phyloP scores from a whole-genome alignment of 2,329 filamentous ascomycete genomes.

The Colletotrichum tropicale region DNA sequence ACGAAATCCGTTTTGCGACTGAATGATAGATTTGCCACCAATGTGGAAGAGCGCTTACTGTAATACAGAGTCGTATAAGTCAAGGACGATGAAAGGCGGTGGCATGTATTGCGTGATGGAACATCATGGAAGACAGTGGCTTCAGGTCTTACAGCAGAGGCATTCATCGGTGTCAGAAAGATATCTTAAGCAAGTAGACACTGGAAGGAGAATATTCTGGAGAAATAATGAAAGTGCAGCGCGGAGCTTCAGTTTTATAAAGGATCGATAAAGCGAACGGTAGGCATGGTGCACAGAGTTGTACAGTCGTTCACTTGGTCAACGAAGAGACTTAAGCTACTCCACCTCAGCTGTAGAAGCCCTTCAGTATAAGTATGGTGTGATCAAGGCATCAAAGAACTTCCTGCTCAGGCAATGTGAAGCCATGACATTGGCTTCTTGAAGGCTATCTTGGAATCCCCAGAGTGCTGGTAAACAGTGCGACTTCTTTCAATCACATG shows the following conservation, averaged over 20 bases:
- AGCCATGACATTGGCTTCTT: too few species aligned
- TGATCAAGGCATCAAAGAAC: not conserved
- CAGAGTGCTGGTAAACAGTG: not conserved
- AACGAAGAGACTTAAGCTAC: rapidly evolving
- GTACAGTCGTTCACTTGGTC: rapidly evolving
- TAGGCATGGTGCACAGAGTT: rapidly evolving
- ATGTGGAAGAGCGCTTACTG: not conserved
- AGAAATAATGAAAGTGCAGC: rapidly evolving
- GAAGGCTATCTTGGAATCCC: not conserved
- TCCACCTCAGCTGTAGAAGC: rapidly evolving
- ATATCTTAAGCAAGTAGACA: not conserved
- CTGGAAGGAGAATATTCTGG: not conserved
- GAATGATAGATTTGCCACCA: rapidly evolving
- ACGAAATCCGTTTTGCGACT: rapidly evolving
- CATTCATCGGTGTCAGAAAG: not conserved
- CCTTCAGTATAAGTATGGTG: not conserved
- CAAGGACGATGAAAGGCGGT: rapidly evolving
- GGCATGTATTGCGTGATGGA: not conserved
- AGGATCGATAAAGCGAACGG: not conserved
- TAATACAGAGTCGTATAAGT: not conserved
- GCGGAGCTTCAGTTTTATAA: not conserved
- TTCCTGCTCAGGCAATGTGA: not conserved
- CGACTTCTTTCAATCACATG: rapidly evolving
- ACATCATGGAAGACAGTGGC: not conserved
- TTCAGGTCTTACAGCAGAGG: not conserved